Conservation (phyloP, 2,329 filamentous ascomycete genomes). For the Fusarium austroafricanum region DNA sequence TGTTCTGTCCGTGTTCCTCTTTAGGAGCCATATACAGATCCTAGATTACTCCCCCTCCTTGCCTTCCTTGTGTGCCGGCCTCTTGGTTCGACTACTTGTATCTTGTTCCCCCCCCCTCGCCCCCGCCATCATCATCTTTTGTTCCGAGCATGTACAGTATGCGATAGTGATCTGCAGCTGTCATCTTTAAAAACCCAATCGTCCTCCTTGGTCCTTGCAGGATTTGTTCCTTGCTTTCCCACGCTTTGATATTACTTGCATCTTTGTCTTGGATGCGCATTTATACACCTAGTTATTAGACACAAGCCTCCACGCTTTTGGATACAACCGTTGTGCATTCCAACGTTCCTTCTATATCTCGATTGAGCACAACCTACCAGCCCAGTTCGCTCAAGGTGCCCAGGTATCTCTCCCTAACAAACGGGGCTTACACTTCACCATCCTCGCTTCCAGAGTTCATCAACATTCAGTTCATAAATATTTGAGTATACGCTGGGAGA, state of each 20-base stretch:
- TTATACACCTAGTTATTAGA: not conserved
- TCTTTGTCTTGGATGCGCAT: not conserved
- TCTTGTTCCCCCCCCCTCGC: slow-evolving; percentile 22
- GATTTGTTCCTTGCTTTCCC: not conserved
- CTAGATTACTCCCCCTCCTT: slow-evolving; percentile 1
- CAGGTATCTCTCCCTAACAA: slow-evolving; percentile 1
- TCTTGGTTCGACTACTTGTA: slow-evolving; percentile 38
- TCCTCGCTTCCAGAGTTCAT: not conserved
- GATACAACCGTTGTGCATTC: slow-evolving; percentile 3
- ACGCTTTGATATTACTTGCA: not conserved
- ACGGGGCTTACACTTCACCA: not conserved
- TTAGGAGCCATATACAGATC: slow-evolving; percentile 22
- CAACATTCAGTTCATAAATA: not conserved
- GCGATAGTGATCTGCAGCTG: slow-evolving; percentile 23
- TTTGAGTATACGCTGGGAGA: slow-evolving; percentile 12
- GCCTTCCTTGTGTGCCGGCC: slow-evolving; percentile 28
- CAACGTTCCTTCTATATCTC: slow-evolving; percentile 22
- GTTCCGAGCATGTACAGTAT: slow-evolving; percentile 1
- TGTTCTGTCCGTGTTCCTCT: slow-evolving; percentile 18
- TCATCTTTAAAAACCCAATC: slow-evolving; percentile 9
- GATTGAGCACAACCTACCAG: not conserved
- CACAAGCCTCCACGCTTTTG: not conserved
- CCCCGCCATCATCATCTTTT: slow-evolving; percentile 27
- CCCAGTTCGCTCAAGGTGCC: not conserved
- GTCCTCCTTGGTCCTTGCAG: not conserved